Percentiles rank a stretch among this genome's conserved stretches.
These are phyloP conservation scores for Fomes fomentarius DNA, from an alignment of 1,284 basidiomycete species.

Conservation along the genomic window DNA sequence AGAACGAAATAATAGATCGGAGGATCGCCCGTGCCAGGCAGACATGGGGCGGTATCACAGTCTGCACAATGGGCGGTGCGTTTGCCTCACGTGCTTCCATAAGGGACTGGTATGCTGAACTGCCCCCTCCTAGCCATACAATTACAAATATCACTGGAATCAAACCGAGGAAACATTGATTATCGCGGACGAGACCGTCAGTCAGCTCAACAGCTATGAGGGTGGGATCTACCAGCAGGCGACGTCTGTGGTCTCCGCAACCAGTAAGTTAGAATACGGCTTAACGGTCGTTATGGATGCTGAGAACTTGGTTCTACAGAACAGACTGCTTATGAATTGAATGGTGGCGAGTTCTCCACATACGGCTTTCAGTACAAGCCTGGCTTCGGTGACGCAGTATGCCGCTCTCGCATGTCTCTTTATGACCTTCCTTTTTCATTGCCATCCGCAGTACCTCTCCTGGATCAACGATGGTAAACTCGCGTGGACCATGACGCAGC, in stretches of 20 bases:
- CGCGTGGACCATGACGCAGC: slow-evolving; percentile 76
- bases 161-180: slow-evolving; percentile 44
- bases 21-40: slow-evolving; percentile 47
- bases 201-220: slow-evolving; percentile 51
- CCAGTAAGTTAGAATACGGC: too few relatives aligned
- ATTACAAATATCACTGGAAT: slow-evolving; percentile 42
- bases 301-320: too few relatives aligned
- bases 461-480: slow-evolving; percentile 71
- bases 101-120: neutral
- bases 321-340: too few relatives aligned
- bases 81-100: too few relatives aligned
- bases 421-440: neutral
- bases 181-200: slow-evolving; percentile 45
- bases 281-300: too few relatives aligned
- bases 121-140: slow-evolving; percentile 30
- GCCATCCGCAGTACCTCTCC: slow-evolving; percentile 64
- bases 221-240: slow-evolving; percentile 60
- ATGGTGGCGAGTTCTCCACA: too few relatives aligned
- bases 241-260: slow-evolving; percentile 30
- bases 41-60: slow-evolving; percentile 45
- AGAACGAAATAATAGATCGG: slow-evolving; percentile 45
- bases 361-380: slow-evolving; percentile 17
- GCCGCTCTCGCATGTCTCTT: neutral
- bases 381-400: slow-evolving; percentile 34
- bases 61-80: slow-evolving; percentile 47